Base-by-base conservation (phyloP, 2,329 filamentous ascomycete genomes). In the Hypoxylon sp. region DNA sequence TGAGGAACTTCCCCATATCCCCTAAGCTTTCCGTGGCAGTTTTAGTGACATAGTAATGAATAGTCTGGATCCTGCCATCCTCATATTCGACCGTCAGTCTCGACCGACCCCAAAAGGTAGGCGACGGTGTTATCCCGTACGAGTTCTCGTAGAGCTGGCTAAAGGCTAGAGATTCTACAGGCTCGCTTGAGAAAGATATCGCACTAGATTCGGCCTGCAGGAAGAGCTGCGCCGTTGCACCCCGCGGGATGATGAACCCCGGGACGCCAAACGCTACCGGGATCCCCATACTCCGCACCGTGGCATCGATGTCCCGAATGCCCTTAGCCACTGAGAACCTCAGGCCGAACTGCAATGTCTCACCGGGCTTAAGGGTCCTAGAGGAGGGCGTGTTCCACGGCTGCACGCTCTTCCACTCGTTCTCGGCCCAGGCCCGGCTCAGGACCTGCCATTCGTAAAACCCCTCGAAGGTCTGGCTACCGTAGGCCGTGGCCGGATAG, bases 371-470 rank as follows among this genome's bases (percentile, higher is more conserved):
- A 3, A 89, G 70, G 0, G 72, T 77, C 47, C 76, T 76, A 0
- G 85, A 85, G 0, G 83, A 84, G 0, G 86, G 80, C 2, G 74
- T 39, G 68, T 89, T 89, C 87, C 87, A 89, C 0, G 87, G 86
- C 1, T 78, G 72, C 0, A 74, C 77, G 0, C 61, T 71, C 0
- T 77, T 79, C 87, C 87, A 89, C 69, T 89, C 85, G 0, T 82
- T 82, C 63, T 88, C 83, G 0, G 84, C 84, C 75, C 82, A 88
- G 0, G 86, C 86, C 59, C 82, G 79, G 11, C 80, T 83, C 54
- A 85, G 78, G 0, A 84, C 80, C 68, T 88, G 83, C 86, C 86
- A 89, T 68, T 88, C 85, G 63, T 89, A 89, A 65, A 86, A 82
- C 0, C 86, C 87, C 70, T 89, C 87, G 63, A 86, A 89, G 0